phyloP scores from a whole-genome alignment of 208 protist species.

The Paratrypanosoma confusum region DNA sequence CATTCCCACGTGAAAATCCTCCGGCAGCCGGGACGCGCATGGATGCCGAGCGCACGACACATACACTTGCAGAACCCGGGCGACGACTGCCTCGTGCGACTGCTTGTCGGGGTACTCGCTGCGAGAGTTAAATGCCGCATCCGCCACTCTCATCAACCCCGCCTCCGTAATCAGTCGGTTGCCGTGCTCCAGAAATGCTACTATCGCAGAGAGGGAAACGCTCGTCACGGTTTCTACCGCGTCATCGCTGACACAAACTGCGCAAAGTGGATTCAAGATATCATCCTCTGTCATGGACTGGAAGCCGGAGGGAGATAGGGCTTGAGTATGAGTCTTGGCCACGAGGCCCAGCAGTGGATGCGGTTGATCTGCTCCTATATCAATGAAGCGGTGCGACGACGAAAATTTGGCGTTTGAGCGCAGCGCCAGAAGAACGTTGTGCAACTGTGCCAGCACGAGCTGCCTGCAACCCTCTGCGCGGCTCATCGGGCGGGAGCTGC shows the following conservation, averaged over 20 bases:
- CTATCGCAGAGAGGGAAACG: conserved; percentile 52
- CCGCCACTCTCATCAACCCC: conserved; percentile 38
- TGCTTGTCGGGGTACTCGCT: conserved; percentile 25
- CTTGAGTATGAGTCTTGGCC: conserved; percentile 9
- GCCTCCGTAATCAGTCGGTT: conserved; percentile 45
- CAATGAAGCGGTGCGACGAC: conserved; percentile 15
- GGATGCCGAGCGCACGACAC: conserved; percentile 38
- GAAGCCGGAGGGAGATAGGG: neutral
- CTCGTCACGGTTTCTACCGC: conserved; percentile 53
- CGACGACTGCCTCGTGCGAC: conserved; percentile 62
- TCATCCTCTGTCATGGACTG: conserved; percentile 23
- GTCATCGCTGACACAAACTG: conserved; percentile 36
- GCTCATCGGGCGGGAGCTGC: no score
- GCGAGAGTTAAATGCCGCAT: conserved; percentile 22
- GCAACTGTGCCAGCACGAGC: conserved; percentile 30
- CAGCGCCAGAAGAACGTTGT: conserved; percentile 42
- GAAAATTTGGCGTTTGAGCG: conserved; percentile 28
- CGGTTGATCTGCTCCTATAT: conserved; percentile 1
- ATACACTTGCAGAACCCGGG: conserved; percentile 23
- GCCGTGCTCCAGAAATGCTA: conserved; percentile 48
- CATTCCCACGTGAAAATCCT: conserved; percentile 23
- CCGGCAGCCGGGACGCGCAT: conserved; percentile 16
- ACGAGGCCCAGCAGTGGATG: conserved; percentile 18
- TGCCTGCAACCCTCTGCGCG: conserved; percentile 16
- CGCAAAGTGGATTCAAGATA: conserved; percentile 57